These are phyloP conservation scores for Sesbania bispinosa DNA, from an alignment of 306 rosid species.

Conservation along the genomic window DNA sequence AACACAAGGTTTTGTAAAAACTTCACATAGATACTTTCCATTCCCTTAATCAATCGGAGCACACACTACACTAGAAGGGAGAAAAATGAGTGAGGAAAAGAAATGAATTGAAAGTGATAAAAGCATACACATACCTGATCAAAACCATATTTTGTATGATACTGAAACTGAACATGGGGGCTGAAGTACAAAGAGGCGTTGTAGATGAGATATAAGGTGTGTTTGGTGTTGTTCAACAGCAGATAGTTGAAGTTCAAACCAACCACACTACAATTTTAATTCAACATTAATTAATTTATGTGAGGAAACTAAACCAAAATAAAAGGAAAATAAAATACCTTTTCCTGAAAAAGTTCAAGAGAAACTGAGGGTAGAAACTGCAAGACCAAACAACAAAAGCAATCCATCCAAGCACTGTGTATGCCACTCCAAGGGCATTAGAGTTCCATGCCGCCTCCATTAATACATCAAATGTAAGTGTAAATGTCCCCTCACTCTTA, in stretches of 20 bases:
- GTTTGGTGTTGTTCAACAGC: slow-evolving; percentile 64
- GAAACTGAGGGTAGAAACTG: slow-evolving; percentile 64
- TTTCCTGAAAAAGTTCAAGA: slow-evolving; percentile 58
- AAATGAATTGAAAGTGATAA: too few relatives aligned
- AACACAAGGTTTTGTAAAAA: too few relatives aligned
- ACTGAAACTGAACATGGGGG: slow-evolving; percentile 54
- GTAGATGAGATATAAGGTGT: slow-evolving; percentile 65
- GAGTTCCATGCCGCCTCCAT: slow-evolving; percentile 54
- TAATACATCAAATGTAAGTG: not conserved
- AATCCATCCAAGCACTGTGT: slow-evolving; percentile 60
- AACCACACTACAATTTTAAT: slow-evolving; percentile 44
- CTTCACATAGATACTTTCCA: too few relatives aligned
- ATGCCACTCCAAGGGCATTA: slow-evolving; percentile 39
- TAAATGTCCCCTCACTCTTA: not conserved
- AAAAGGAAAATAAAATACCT: too few relatives aligned
- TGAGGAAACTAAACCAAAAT: too few relatives aligned
- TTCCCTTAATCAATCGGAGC: too few relatives aligned
- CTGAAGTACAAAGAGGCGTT: slow-evolving; percentile 70
- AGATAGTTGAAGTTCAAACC: slow-evolving; percentile 73
- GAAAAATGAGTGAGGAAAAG: not conserved
- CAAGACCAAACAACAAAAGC: slow-evolving; percentile 56
- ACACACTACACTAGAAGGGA: too few relatives aligned
- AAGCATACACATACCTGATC: slow-evolving; percentile 53
- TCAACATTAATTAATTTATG: too few relatives aligned
- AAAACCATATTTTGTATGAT: slow-evolving; percentile 55